Evolutionary conservation across 768 basidiomycete genomes (phyloP).

Genomic region (Pleurotus giganteus): DNA sequence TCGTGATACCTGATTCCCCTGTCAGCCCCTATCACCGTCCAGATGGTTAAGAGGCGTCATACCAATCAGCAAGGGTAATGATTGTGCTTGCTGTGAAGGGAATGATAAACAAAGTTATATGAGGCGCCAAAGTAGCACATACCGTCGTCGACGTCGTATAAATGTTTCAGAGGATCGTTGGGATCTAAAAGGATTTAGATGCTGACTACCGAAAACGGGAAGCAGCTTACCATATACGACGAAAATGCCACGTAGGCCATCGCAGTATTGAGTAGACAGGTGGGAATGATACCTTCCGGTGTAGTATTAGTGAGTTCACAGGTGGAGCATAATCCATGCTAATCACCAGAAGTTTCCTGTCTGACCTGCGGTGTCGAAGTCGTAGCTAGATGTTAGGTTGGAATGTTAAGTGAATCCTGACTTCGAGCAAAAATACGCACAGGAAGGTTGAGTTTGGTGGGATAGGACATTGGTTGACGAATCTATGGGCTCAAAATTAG

Average conservation of each 20-base stretch:
- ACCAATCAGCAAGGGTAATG: slow-evolving; percentile 34
- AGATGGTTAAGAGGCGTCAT: slow-evolving; percentile 2
- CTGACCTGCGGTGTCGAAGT: slow-evolving; percentile 31
- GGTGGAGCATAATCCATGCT: slow-evolving; percentile 13
- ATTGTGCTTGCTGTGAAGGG: slow-evolving; percentile 25
- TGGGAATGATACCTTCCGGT: slow-evolving; percentile 42
- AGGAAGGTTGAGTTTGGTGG: slow-evolving; percentile 30
- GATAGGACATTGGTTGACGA: slow-evolving; percentile 50
- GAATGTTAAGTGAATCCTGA: too few species aligned
- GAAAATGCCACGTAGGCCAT: slow-evolving; percentile 37
- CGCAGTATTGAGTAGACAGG: slow-evolving; percentile 46
- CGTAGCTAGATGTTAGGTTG: slow-evolving; percentile 28
- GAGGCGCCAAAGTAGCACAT: slow-evolving; percentile 11
- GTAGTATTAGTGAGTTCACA: slow-evolving; percentile 29
- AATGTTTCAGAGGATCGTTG: slow-evolving; percentile 30
- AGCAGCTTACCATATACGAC: slow-evolving; percentile 21
- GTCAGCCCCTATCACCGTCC: not conserved
- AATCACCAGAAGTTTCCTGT: slow-evolving; percentile 29
- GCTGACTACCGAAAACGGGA: slow-evolving; percentile 7
- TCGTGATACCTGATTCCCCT: slow-evolving; percentile 15
- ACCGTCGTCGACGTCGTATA: slow-evolving; percentile 44
- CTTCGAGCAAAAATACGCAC: slow-evolving; percentile 11
- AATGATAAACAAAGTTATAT: not conserved
- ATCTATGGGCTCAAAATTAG: slow-evolving; percentile 17
- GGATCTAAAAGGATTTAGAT: slow-evolving; percentile 22